Evolutionary conservation across 192 early-diverging fungal genomes (phyloP).

Genomic region (Kappamyces sp.): DNA sequence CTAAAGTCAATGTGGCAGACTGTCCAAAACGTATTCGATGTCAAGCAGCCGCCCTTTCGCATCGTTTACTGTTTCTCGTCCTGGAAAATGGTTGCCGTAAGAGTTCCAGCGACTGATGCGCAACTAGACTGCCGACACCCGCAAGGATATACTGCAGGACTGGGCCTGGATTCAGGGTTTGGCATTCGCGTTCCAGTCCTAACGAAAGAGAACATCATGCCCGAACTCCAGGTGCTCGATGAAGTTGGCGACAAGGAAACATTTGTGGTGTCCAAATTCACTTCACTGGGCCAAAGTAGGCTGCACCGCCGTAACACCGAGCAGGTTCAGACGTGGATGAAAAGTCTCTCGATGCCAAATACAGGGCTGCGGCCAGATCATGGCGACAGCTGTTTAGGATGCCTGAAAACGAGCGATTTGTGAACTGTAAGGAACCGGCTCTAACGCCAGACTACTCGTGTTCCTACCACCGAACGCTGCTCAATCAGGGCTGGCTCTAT

Average conservation of each 20-base stretch:
- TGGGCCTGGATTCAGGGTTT: slow-evolving; percentile 85
- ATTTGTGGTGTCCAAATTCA: slow-evolving; percentile 86
- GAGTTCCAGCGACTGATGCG: slow-evolving; percentile 4
- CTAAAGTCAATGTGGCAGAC: slow-evolving; percentile 67
- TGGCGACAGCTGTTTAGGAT: slow-evolving; percentile 87
- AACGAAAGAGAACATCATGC: slow-evolving; percentile 66
- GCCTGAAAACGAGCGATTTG: slow-evolving; percentile 72
- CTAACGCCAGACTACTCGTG: slow-evolving; percentile 74
- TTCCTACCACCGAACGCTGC: slow-evolving; percentile 71
- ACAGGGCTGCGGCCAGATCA: slow-evolving; percentile 76
- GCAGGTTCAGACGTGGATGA: slow-evolving; percentile 72
- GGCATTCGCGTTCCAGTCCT: slow-evolving; percentile 17
- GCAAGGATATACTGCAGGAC: slow-evolving; percentile 76
- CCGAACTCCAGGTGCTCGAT: slow-evolving; percentile 66
- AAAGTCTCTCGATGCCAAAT: slow-evolving; percentile 76
- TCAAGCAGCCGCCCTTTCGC: slow-evolving; percentile 85
- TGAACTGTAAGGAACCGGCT: slow-evolving; percentile 63
- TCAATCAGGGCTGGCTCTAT: slow-evolving; percentile 97
- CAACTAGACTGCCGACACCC: slow-evolving; percentile 55
- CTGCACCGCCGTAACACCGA: not conserved
- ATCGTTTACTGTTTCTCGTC: slow-evolving; percentile 64
- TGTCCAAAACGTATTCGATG: slow-evolving; percentile 95
- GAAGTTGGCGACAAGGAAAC: slow-evolving; percentile 72
- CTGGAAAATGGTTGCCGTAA: slow-evolving; percentile 77
- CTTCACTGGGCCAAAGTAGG: slow-evolving; percentile 75